These are phyloP conservation scores for Dactylonectria estremocensis DNA, from an alignment of 2,329 filamentous ascomycete species.

Conservation along the genomic window DNA sequence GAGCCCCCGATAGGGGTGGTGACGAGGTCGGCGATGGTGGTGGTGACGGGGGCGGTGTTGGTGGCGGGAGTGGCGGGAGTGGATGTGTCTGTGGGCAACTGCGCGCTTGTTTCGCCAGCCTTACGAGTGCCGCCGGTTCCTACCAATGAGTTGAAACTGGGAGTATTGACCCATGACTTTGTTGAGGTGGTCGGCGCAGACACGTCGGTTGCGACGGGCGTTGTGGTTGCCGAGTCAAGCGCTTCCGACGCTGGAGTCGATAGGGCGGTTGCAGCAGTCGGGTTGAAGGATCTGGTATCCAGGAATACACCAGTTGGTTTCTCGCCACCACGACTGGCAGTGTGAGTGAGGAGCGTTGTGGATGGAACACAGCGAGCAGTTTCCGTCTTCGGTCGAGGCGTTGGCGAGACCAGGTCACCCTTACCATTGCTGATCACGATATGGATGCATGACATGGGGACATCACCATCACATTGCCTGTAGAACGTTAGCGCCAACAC, in stretches of 20 bases:
- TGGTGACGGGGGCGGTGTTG: not conserved
- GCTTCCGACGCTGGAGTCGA: not conserved
- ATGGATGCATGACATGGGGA: not conserved
- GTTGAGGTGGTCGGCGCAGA: not conserved
- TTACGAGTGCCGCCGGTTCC: not conserved
- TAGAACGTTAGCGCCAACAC: not conserved
- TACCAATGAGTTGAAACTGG: not conserved
- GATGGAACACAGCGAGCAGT: not conserved
- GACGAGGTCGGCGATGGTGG: not conserved
- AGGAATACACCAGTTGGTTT: constrained; percentile 2
- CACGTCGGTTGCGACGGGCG: not conserved
- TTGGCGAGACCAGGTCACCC: not conserved
- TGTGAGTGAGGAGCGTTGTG: not conserved
- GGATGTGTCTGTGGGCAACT: not conserved
- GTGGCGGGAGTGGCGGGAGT: not conserved
- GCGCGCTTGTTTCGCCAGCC: not conserved
- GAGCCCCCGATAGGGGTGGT: not conserved
- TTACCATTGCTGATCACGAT: not conserved
- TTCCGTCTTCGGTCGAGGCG: not conserved
- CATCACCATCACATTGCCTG: not conserved
- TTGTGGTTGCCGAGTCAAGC: not conserved
- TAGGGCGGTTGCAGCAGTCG: not conserved
- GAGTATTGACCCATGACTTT: not conserved
- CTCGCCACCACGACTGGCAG: not conserved
- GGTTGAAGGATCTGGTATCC: not conserved